These are phyloP conservation scores for Anthracocystis walkeri DNA, from an alignment of 1,284 basidiomycete species.

Conservation along the genomic window DNA sequence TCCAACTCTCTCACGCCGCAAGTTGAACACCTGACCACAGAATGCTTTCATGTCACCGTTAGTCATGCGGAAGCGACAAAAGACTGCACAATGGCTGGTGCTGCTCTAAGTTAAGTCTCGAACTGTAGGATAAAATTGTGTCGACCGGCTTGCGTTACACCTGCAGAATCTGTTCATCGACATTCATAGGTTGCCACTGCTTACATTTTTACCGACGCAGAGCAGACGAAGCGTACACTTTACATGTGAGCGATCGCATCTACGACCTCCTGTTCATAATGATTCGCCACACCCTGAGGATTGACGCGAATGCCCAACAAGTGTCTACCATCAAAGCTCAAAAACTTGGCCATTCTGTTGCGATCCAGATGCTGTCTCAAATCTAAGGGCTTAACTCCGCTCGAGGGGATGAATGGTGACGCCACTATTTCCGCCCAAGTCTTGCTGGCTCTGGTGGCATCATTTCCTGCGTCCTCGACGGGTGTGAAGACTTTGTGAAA, in stretches of 20 bases:
- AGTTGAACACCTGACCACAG: too few relatives aligned
- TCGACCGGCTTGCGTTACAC: too few relatives aligned
- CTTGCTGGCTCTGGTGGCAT: background rate
- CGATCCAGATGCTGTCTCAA: slow-evolving; percentile 12
- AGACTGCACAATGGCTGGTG: too few relatives aligned
- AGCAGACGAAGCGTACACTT: background rate
- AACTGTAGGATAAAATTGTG: too few relatives aligned
- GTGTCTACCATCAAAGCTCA: slow-evolving; percentile 19
- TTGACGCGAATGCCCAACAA: slow-evolving; percentile 11
- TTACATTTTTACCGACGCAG: too few relatives aligned
- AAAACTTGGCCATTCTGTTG: slow-evolving; percentile 16
- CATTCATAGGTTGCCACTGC: too few relatives aligned
- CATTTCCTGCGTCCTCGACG: background rate
- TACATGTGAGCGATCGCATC: background rate
- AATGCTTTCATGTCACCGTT: too few relatives aligned
- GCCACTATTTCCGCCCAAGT: slow-evolving; percentile 18
- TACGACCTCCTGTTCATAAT: slow-evolving; percentile 8
- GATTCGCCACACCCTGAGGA: slow-evolving; percentile 9
- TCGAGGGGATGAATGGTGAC: background rate
- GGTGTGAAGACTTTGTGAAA: slow-evolving; percentile 23
- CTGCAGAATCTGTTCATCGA: too few relatives aligned
- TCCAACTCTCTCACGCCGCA: too few relatives aligned
- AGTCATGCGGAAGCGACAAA: too few relatives aligned
- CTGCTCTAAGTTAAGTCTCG: too few relatives aligned
- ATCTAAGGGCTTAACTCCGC: background rate